Evolutionary conservation across 805 yeast species (phyloP).

Genomic region (Schizosaccharomyces pombe): DNA sequence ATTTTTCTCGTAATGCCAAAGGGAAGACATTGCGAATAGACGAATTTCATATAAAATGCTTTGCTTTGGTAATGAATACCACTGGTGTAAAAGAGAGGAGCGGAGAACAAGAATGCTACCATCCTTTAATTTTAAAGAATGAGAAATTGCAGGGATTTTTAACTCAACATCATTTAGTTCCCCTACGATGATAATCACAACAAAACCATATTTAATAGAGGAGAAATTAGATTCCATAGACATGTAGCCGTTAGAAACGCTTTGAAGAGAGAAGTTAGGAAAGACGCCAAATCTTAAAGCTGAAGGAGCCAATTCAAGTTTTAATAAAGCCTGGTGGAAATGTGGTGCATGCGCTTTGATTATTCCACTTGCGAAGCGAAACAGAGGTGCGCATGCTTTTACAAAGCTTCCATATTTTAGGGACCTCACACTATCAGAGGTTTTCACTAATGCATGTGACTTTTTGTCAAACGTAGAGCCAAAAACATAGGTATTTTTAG

Average conservation of each 20-base stretch:
- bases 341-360: background rate
- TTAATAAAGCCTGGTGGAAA: background rate
- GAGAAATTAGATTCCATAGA: background rate
- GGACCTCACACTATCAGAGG: background rate
- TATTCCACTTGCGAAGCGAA: slow-evolving; percentile 1
- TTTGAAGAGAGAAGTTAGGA: background rate
- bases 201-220: background rate
- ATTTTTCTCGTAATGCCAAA: background rate
- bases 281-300: background rate
- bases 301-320: background rate
- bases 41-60: background rate
- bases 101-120: background rate
- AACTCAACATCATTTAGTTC: background rate
- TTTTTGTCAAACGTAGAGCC: background rate
- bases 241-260: background rate
- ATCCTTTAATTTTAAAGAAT: background rate
- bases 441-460: background rate
- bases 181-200: background rate
- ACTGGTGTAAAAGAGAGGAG: background rate
- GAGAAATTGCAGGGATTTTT: background rate
- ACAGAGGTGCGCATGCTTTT: background rate
- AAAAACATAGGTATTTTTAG: background rate
- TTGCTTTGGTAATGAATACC: background rate
- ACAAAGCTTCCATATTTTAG: background rate
- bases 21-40: background rate